Base-by-base conservation (phyloP, 371 early-diverging fungal species). In the Funneliformis caledonium region DNA sequence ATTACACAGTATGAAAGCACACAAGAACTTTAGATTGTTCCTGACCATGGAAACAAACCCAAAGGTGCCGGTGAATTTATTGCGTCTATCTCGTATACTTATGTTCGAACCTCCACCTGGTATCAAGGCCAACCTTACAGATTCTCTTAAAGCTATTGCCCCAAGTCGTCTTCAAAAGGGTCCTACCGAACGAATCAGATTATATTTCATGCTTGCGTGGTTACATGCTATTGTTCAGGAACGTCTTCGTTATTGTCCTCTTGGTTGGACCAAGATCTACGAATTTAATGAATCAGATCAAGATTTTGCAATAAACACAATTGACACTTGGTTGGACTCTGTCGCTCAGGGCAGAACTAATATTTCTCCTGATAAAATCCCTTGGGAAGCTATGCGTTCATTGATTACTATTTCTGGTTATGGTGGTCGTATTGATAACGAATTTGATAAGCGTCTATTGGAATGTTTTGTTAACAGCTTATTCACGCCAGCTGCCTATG, bases 231-330 rank as follows among this genome's bases (percentile, higher is more conserved):
- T 98, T 33, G 92, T 97, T 2, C 90, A 96, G 83, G 99, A 99
- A 86, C 95, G 99, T 80, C 88, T 97, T 43, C 94, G 98, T 5
- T 98, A 99, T 85, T 95, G 94, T 3, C 99, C 99, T 61, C 86
- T 99, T 43, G 99, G 99, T 43, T 99, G 99, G 99, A 94, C 98
- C 16, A 97, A 97, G 88, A 82, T 88, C 0, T 99, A 98, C 83
- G 99, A 98, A 83, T 99, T 99, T 85, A 98, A 96, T 84, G 99
- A 99, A 78, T 94, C 98, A 2, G 99, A 99, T 86, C 93, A 94
- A 85, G 96, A 96, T 50, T 96, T 95, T 84, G 97, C 97, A 0
- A 83, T 98, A 42, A 90, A 88, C 52, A 96, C 96, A 0, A 91
- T 98, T 69, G 97, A 99, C 84, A 87, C 88, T 75, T 99, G 99